Evolutionary conservation across 1,284 basidiomycete species (phyloP).

Genomic region (Puccinia sorghi): DNA sequence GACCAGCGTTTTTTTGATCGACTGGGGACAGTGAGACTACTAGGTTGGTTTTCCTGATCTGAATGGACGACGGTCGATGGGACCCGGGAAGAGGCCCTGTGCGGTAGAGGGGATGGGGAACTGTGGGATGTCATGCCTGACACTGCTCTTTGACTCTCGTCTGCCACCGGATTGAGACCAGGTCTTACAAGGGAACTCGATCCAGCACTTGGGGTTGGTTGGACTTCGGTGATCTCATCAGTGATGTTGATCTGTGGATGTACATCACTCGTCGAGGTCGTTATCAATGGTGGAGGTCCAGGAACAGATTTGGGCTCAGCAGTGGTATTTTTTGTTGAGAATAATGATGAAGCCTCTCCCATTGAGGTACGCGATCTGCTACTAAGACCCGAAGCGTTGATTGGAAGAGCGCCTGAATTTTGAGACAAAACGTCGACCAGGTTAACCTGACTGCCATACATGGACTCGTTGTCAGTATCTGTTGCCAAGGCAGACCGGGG

Average conservation of each 20-base stretch:
- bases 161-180: conserved; percentile 6
- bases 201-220: not conserved
- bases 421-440: conserved; percentile 34
- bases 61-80: conserved; percentile 11
- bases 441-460: conserved; percentile 26
- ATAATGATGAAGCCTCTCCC: not conserved
- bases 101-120: not conserved
- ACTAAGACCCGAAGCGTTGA: not conserved
- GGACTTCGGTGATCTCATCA: conserved; percentile 9
- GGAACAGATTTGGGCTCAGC: not conserved
- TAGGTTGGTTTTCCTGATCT: conserved; percentile 28
- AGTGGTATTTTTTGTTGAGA: not conserved
- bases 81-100: not conserved
- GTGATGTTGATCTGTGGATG: conserved; percentile 22
- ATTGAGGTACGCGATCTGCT: not conserved
- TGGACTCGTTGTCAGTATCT: conserved; percentile 36
- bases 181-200: conserved; percentile 3
- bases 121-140: not conserved
- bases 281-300: not conserved
- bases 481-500: conserved; percentile 37
- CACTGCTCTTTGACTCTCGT: not conserved
- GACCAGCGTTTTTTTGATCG: conserved; percentile 47
- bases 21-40: conserved; percentile 25
- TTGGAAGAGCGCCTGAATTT: not conserved
- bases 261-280: not conserved